Evolutionary conservation across 2,329 filamentous ascomycete genomes (phyloP).

Genomic region (Passalora sequoiae): DNA sequence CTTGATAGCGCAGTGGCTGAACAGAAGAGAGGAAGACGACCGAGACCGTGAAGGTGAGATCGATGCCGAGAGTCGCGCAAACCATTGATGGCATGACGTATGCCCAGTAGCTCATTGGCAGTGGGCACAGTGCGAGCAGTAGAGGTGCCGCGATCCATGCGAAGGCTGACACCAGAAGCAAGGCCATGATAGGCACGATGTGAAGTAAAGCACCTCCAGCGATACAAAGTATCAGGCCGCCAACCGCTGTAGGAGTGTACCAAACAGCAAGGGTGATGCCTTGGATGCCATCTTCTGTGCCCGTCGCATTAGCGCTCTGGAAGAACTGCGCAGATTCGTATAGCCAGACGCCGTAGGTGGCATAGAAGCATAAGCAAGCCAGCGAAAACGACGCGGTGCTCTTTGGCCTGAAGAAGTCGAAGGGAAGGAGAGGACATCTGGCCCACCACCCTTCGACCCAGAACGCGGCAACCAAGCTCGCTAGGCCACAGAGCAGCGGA

Average conservation of each 20-base stretch:
- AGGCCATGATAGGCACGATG: conserved; percentile 26
- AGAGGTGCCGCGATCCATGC: conserved; percentile 35
- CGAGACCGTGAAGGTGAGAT: conserved; percentile 35
- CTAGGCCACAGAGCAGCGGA: conserved; percentile 28
- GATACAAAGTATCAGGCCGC: conserved; percentile 32
- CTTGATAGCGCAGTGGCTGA: conserved; percentile 33
- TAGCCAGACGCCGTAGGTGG: conserved; percentile 33
- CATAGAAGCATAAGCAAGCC: conserved; percentile 35
- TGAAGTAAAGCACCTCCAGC: conserved; percentile 30
- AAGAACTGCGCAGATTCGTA: conserved; percentile 30
- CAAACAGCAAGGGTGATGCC: conserved; percentile 32
- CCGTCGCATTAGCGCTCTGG: conserved; percentile 18
- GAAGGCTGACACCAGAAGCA: conserved; percentile 30
- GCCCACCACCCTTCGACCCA: conserved; percentile 35
- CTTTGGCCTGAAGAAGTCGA: conserved; percentile 33
- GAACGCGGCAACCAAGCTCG: conserved; percentile 26
- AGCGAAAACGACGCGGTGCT: conserved; percentile 32
- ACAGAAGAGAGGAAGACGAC: conserved; percentile 31
- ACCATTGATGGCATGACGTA: conserved; percentile 36
- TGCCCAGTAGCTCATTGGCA: conserved; percentile 33
- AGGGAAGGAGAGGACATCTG: conserved; percentile 32
- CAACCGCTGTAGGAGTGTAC: conserved; percentile 34
- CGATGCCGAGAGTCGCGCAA: conserved; percentile 34
- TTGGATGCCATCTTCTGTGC: conserved; percentile 18
- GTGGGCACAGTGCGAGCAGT: conserved; percentile 31